Evolutionary conservation across 164 flowering plant genomes (phyloP), one percentile per base, ranked within the genome.

Genomic region (Protea cynaroides): DNA sequence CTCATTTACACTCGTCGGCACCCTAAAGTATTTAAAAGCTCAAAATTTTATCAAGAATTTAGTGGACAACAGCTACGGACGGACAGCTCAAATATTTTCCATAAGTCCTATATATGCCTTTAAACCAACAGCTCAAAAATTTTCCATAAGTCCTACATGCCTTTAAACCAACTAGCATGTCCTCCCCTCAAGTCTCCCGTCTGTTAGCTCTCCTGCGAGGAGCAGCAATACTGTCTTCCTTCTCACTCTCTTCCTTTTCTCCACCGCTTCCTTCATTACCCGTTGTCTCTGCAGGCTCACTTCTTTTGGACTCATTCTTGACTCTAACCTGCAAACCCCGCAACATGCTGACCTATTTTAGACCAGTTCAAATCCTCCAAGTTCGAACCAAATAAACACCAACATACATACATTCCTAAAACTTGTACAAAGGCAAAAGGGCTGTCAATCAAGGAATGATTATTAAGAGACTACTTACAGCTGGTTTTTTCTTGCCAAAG

Each of bases 401-500:
- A 37, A 4, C 9, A 9, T 4, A 37, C 7, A 4, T 4, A 4
- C 4, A 37, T 37, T 37, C 40, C 40, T 4, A 37, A 37, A 9
- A n/a, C n/a, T n/a, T n/a, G n/a, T n/a, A n/a, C n/a, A n/a, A n/a
- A n/a, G n/a, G n/a, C n/a, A n/a, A n/a, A n/a, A n/a, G n/a, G n/a
- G n/a, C n/a, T n/a, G n/a, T n/a, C n/a, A n/a, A n/a, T n/a, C n/a
- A n/a, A n/a, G n/a, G n/a, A n/a, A n/a, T n/a, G n/a, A n/a, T n/a
- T n/a, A n/a, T n/a, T n/a, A n/a, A n/a, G n/a, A n/a, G n/a, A n/a
- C n/a, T 52, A 74, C 86, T 79, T 63, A 83, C 88, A 18, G 61
- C 60, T 24, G 76, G 74, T 78, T 92, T 92, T 80, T 92, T 93
- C 68, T 96, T 96, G 23, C 97, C 97, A 63, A 88, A 88, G 24